Evolutionary conservation across 1,284 basidiomycete genomes (phyloP), one percentile per base, ranked within the genome.

Genomic region (Schizophyllum amplum): DNA sequence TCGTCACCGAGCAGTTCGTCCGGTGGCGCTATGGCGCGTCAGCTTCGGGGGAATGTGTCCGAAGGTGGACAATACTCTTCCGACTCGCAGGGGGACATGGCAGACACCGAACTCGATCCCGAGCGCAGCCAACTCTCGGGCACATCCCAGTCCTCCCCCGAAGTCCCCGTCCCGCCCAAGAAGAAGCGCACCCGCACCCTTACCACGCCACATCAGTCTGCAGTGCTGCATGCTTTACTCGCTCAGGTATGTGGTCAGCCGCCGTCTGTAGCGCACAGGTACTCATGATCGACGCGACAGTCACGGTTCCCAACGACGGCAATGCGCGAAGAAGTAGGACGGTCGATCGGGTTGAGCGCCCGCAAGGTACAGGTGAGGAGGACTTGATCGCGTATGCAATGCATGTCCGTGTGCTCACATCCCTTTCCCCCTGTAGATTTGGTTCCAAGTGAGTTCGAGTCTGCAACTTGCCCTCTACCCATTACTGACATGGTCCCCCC

Each of bases 241-340:
- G 86, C 88, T 51, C 84, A 91, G 81, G 89, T 91, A 70, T 63
- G 65, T 63, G 1, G 56, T 53, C 56, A 27, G 48, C 58, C 52
- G 47, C 53, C 52, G 55, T 52, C 55, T 52, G 52, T 53, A 42
- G 49, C 47, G 56, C 57, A n/a, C 51, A 53, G 33, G 59, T 54
- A 51, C 59, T 46, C 53, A 59, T 51, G 42, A 52, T 55, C 53
- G 42, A 52, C 25, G 50, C 50, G 52, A n/a, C 58, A 92, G 90
- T 92, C 90, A 53, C 86, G 88, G 27, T 92, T 92, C 69, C 90
- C 90, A 2, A 88, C 88, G 4, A 92, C 90, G 2, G 84, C 87
- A 20, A 83, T 88, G 79, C 81, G 90, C 54, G 90, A 92, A 71
- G 86, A 92, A 63, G 87, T 92, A 27, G 90, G 90, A 9, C 81